These are phyloP conservation scores for Colletotrichum camelliae DNA, from an alignment of 2,329 filamentous ascomycete genomes.

Conservation along the genomic window DNA sequence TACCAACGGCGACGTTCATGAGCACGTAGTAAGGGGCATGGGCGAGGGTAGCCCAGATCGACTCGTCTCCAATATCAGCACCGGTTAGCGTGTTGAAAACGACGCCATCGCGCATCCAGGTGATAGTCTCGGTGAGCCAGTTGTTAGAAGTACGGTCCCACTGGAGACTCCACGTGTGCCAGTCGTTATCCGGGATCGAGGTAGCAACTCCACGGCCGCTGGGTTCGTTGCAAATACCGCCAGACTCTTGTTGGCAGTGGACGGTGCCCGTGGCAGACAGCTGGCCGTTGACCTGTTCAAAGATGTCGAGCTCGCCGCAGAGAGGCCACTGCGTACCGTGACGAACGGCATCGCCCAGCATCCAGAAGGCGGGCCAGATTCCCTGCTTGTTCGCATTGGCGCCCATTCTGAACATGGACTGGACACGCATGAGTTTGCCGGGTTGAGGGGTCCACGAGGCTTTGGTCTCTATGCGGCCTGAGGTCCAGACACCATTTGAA, in stretches of 20 bases:
- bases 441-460: constrained; percentile 49
- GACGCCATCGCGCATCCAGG: constrained; percentile 53
- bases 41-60: constrained; percentile 54
- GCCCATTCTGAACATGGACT: constrained; percentile 54
- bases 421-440: constrained; percentile 51
- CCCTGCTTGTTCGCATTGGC: constrained; percentile 52
- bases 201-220: constrained; percentile 42
- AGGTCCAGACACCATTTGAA: constrained; percentile 52
- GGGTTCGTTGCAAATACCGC: constrained; percentile 58
- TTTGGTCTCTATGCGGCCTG: constrained; percentile 58
- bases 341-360: constrained; percentile 55
- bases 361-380: constrained; percentile 66
- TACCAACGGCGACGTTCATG: constrained; percentile 61
- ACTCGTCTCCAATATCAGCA: constrained; percentile 45
- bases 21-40: constrained; percentile 57
- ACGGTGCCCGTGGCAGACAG: constrained; percentile 52
- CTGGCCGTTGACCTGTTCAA: constrained; percentile 60
- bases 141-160: constrained; percentile 52
- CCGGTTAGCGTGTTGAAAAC: constrained; percentile 51
- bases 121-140: constrained; percentile 55
- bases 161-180: constrained; percentile 55
- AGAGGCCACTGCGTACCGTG: constrained; percentile 55
- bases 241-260: constrained; percentile 51
- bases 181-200: constrained; percentile 43
- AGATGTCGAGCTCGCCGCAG: constrained; percentile 63